Evolutionary conservation across 176 grass and related monocot genomes (phyloP).

Genomic region (Oryza longistaminata): DNA sequence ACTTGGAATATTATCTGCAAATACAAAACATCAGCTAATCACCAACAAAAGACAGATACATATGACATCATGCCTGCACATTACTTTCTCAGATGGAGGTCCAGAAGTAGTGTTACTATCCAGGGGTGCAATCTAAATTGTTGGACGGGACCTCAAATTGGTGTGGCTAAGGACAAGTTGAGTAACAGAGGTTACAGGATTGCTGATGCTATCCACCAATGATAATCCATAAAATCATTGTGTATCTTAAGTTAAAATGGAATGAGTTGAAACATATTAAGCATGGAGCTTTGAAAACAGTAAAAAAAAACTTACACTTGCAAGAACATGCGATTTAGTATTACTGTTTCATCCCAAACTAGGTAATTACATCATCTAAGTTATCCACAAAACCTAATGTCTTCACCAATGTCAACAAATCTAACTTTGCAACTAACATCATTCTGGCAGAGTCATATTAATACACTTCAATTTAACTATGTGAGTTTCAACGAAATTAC

Average conservation of each 20-base stretch:
- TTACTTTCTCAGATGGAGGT: background rate
- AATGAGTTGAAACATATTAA: slow-evolving; percentile 1
- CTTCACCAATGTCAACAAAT: slow-evolving; percentile 17
- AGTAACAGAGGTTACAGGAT: background rate
- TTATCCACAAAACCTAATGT: background rate
- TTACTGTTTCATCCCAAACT: slow-evolving; percentile 16
- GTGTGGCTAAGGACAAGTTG: background rate
- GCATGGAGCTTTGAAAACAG: background rate
- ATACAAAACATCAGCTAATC: background rate
- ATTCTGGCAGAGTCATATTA: slow-evolving; percentile 38
- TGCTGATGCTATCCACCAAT: slow-evolving; percentile 6
- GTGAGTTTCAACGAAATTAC: slow-evolving; percentile 44
- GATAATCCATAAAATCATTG: slow-evolving; percentile 12
- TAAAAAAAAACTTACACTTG: background rate
- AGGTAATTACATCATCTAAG: slow-evolving; percentile 19
- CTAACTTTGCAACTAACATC: slow-evolving; percentile 20
- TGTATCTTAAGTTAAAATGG: slow-evolving; percentile 6
- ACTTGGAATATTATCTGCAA: slow-evolving; percentile 21
- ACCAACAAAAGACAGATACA: slow-evolving; percentile 10
- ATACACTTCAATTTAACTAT: slow-evolving; percentile 8
- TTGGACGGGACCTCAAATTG: background rate
- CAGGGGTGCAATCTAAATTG: slow-evolving; percentile 10
- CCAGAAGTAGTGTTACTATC: background rate
- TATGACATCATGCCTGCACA: background rate
- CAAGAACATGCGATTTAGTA: slow-evolving; percentile 17